phyloP scores from a whole-genome alignment of 2,329 filamentous ascomycete species.

The Apiospora marii region DNA sequence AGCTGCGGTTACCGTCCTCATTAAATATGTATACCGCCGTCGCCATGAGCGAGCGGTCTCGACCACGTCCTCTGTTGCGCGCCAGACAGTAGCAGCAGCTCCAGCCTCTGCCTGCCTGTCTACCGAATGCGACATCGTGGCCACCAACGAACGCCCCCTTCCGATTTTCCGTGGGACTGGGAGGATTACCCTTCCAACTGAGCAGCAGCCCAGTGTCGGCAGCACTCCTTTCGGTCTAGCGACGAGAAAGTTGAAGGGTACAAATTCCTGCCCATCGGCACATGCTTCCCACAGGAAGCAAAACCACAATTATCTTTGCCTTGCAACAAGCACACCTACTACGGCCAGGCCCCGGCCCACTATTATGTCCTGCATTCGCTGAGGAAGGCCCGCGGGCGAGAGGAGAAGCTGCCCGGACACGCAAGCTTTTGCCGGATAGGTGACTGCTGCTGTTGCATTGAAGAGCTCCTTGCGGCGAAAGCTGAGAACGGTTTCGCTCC shows the following conservation, averaged over 20 bases:
- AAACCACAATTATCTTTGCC: constrained; percentile 2
- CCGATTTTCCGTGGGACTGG: neutral
- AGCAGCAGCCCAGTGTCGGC: neutral
- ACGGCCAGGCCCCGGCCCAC: neutral
- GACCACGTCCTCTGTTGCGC: neutral
- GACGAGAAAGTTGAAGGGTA: neutral
- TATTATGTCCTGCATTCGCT: neutral
- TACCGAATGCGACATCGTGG: constrained; percentile 4
- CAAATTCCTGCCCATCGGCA: neutral
- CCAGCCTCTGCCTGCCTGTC: neutral
- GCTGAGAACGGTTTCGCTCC: constrained; percentile 3
- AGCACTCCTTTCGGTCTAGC: neutral
- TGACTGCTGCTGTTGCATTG: constrained; percentile 18
- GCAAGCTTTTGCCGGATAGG: constrained; percentile 3
- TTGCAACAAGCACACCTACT: constrained; percentile 7
- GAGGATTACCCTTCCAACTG: neutral
- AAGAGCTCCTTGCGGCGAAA: neutral
- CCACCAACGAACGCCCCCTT: neutral
- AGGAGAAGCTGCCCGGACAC: neutral
- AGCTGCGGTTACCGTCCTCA: neutral
- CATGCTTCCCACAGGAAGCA: constrained; percentile 7
- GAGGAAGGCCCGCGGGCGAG: neutral
- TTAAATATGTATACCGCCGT: constrained; percentile 9
- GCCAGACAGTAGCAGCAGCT: neutral
- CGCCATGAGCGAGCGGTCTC: neutral